Evolutionary conservation across 192 early-diverging fungal species (phyloP).

Genomic region (Umbelopsis isabellina): DNA sequence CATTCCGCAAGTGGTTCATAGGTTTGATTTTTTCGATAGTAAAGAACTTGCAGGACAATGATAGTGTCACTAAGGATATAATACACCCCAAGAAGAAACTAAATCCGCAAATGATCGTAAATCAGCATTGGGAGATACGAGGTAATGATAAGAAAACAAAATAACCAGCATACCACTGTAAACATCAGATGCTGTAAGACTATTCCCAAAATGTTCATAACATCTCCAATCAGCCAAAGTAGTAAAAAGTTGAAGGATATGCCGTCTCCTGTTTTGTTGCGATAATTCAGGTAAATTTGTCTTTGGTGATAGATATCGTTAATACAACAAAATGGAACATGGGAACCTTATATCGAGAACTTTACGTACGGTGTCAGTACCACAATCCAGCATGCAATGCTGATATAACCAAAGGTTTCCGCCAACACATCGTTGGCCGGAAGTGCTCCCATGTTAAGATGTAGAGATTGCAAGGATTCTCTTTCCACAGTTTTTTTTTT

Average conservation of each 20-base stretch:
- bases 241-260: constrained; percentile 71
- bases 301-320: constrained; percentile 26
- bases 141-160: background rate
- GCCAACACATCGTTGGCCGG: background rate
- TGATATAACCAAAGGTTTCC: constrained; percentile 64
- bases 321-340: background rate
- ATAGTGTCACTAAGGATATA: constrained; percentile 71
- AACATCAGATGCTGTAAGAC: constrained; percentile 66
- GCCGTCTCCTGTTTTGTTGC: constrained; percentile 73
- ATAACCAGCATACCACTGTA: constrained; percentile 60
- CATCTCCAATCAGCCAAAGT: constrained; percentile 79
- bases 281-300: constrained; percentile 81
- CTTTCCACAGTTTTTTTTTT: background rate
- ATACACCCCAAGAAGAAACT: constrained; percentile 70
- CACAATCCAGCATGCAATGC: constrained; percentile 77
- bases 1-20: background rate
- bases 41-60: constrained; percentile 67
- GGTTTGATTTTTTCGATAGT: constrained; percentile 55
- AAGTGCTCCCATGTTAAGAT: background rate
- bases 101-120: background rate
- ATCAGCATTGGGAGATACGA: background rate
- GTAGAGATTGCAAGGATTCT: background rate
- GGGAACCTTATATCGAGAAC: background rate
- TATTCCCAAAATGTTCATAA: constrained; percentile 74
- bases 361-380: constrained; percentile 76